phyloP scores from a whole-genome alignment of 306 rosid species.

The Vigna angularis region DNA sequence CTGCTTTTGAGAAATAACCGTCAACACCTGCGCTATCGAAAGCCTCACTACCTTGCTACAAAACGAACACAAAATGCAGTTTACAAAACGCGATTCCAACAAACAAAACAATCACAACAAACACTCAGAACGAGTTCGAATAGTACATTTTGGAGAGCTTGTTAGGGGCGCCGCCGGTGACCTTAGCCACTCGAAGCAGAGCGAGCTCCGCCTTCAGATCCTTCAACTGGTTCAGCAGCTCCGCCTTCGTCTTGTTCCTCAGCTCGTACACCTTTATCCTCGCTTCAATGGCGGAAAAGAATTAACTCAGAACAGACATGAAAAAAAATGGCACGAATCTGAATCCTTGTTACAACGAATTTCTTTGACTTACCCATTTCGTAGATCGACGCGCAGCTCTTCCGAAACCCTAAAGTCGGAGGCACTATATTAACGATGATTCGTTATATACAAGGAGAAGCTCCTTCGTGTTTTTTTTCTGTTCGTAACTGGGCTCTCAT shows the following conservation, averaged over 20 bases:
- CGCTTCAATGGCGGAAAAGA: slow-evolving; percentile 52
- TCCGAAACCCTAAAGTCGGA: slow-evolving; percentile 46
- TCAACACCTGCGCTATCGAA: slow-evolving; percentile 89
- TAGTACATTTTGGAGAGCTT: slow-evolving; percentile 89
- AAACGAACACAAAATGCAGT: background rate
- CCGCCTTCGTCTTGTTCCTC: slow-evolving; percentile 76
- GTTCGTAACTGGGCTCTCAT: background rate
- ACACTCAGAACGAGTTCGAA: background rate
- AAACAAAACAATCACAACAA: background rate
- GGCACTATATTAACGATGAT: background rate
- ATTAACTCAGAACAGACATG: background rate
- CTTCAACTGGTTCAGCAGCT: slow-evolving; percentile 75
- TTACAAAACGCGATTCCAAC: background rate
- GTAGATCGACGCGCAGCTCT: slow-evolving; percentile 18
- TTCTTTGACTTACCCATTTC: slow-evolving; percentile 50
- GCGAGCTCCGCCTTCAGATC: slow-evolving; percentile 93
- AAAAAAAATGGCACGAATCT: background rate
- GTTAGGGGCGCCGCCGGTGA: slow-evolving; percentile 97
- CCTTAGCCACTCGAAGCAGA: slow-evolving; percentile 90
- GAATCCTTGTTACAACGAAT: background rate
- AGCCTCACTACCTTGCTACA: slow-evolving; percentile 87
- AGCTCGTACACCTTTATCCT: slow-evolving; percentile 93
- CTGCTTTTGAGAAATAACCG: slow-evolving; percentile 92
- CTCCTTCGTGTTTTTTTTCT: background rate
- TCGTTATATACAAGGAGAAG: slow-evolving; percentile 7